A percentile compares a stretch with the other conserved stretches of the same genome.
Evolutionary conservation across 306 rosid species (phyloP).

Genomic region (Sindora glabra): DNA sequence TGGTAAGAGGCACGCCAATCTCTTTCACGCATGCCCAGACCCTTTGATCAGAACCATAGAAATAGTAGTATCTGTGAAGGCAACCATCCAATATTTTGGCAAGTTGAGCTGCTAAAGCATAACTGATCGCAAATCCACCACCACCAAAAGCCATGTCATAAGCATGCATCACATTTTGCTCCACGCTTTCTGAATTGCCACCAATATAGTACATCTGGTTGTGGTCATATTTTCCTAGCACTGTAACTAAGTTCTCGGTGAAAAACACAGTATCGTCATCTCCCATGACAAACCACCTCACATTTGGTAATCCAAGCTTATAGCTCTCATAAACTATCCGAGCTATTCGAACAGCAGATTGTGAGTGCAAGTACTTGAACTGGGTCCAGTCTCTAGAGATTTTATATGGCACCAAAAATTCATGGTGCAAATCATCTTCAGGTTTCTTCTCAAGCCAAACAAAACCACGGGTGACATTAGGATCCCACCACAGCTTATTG

Average conservation of each 20-base stretch:
- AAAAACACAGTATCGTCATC: constrained; percentile 92
- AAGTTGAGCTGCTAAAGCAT: constrained; percentile 67
- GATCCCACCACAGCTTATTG: constrained; percentile 68
- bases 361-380: constrained; percentile 44
- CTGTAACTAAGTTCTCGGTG: constrained; percentile 60
- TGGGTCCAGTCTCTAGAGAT: constrained; percentile 51
- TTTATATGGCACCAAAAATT: constrained; percentile 31
- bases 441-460: constrained; percentile 72
- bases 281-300: constrained; percentile 98
- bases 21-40: constrained; percentile 80
- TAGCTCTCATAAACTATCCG: constrained; percentile 70
- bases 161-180: constrained; percentile 68
- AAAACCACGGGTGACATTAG: constrained; percentile 50
- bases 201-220: constrained; percentile 65
- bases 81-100: constrained; percentile 62
- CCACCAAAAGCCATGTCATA: constrained; percentile 96
- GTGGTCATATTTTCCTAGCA: constrained; percentile 66
- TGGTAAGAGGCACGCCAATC: constrained; percentile 72
- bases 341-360: constrained; percentile 74
- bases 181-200: constrained; percentile 90
- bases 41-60: constrained; percentile 96
- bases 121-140: constrained; percentile 83
- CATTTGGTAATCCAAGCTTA: constrained; percentile 52
- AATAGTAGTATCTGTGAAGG: constrained; percentile 53
- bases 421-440: neutral